A percentile compares a stretch with the other conserved stretches of the same genome.
Conservation (phyloP, 2,329 filamentous ascomycete species). For the Uncinocarpus reesii region DNA sequence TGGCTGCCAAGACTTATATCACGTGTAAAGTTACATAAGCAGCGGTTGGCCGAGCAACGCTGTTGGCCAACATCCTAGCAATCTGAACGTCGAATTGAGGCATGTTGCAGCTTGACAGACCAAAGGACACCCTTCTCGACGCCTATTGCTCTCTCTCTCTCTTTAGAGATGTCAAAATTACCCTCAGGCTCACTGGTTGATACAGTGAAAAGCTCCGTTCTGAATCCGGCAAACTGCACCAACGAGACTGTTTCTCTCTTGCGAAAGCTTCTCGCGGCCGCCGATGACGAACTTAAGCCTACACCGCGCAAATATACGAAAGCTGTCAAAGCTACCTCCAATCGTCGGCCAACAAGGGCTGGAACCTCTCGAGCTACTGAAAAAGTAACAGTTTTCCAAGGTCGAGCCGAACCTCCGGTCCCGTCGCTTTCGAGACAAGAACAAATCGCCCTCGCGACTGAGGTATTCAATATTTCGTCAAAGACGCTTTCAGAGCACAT, state of each 20-base stretch:
- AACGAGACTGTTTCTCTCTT: slow-evolving; percentile 32
- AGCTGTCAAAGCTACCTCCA: slow-evolving; percentile 1
- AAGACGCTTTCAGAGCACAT: slow-evolving; percentile 35
- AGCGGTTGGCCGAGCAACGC: slow-evolving; percentile 14
- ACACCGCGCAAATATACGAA: slow-evolving; percentile 23
- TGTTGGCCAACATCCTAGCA: slow-evolving; percentile 16
- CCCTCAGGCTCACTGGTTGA: slow-evolving; percentile 24
- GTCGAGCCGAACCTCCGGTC: slow-evolving; percentile 21
- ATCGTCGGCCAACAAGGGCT: slow-evolving; percentile 13
- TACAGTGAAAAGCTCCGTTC: slow-evolving; percentile 46
- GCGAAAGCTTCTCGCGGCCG: slow-evolving; percentile 29
- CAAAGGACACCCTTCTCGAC: neutral
- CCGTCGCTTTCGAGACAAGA: slow-evolving; percentile 29
- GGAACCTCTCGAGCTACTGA: slow-evolving; percentile 21
- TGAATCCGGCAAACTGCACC: slow-evolving; percentile 47
- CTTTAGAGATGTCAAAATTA: slow-evolving; percentile 1
- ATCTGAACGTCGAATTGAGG: neutral
- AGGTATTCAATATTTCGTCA: slow-evolving; percentile 38
- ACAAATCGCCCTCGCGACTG: slow-evolving; percentile 36
- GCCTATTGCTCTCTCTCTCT: no score
- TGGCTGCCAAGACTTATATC: neutral
- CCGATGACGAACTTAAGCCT: slow-evolving; percentile 18
- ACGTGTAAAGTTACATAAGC: slow-evolving; percentile 1
- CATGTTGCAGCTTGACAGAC: neutral
- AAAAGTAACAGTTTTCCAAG: slow-evolving; percentile 23